A percentile compares a stretch with the other conserved stretches of the same genome.
Conservation (phyloP, 202 grass and related monocot species). For the Panicum virgatum region DNA sequence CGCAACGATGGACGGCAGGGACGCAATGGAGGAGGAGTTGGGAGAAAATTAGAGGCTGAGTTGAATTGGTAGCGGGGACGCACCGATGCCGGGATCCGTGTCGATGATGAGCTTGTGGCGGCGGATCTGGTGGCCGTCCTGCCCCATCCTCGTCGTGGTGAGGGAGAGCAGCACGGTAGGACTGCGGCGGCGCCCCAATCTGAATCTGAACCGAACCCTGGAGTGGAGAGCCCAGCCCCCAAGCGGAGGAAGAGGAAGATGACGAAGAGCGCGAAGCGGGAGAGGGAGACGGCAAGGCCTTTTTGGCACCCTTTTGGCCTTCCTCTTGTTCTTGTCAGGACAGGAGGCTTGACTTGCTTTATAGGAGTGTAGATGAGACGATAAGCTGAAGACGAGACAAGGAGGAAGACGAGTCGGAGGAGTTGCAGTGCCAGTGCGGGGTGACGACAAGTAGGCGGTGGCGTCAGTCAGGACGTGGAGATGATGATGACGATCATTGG, state of each 20-base stretch:
- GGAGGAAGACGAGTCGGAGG: background rate
- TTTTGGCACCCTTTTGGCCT: background rate
- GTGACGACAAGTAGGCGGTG: background rate
- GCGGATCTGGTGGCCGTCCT: slow-evolving; percentile 45
- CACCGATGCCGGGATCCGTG: slow-evolving; percentile 95
- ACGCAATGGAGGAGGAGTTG: background rate
- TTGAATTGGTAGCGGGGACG: background rate
- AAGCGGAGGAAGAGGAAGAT: background rate
- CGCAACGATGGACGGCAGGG: background rate
- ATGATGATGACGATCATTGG: background rate
- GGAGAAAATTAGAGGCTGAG: background rate
- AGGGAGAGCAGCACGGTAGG: background rate
- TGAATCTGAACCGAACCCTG: background rate
- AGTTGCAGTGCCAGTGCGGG: background rate
- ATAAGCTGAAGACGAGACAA: background rate
- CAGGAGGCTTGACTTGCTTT: background rate
- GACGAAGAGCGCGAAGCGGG: background rate
- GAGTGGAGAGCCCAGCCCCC: background rate
- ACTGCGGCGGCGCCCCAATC: background rate
- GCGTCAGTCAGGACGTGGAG: background rate
- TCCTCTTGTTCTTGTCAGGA: background rate
- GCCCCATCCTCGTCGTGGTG: slow-evolving; percentile 14
- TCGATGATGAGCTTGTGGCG: slow-evolving; percentile 89
- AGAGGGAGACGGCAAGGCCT: background rate
- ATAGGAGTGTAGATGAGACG: background rate